Base-by-base conservation (phyloP, 768 basidiomycete genomes). In the Kwoniella shandongensis region DNA sequence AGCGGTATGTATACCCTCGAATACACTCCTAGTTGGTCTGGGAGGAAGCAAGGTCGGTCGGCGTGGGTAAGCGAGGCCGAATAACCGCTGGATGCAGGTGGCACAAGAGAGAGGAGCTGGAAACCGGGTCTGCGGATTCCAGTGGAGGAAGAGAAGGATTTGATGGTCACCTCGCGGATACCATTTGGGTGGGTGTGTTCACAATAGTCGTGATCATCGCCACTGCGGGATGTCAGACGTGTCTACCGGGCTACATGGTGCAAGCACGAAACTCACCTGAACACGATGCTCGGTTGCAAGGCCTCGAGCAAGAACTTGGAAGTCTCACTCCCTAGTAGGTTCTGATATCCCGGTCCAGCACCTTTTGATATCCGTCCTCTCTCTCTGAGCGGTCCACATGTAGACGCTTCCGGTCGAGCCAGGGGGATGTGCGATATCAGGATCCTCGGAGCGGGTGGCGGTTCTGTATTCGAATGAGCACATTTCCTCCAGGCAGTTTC, bases 181-280 rank as follows among this genome's bases (percentile, higher is more conserved):
- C 75, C 75, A 11, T 51, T 58, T 30, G 66, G 65, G 73, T 86
- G 84, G 71, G 79, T 79, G 69, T 85, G 84, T 78, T 89, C 89
- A 76, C 94, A 98, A 63, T 93, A 91, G 68, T 97, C 94, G 73
- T 96, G 92, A 70, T 97, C 92, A 75, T 97, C 91, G 4, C 90
- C 94, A 64, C 89, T 91, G 57, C 6, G 22, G 15, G 4, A 29
- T 17, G 17, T 12, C 51, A n/a, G 58, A 61, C 44, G 20, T 6
- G 40, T 38, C 12, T 30, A 54, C 13, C 32, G 32, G 13, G 32
- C 32, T 6, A 32, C 13, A 6, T 13, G 13, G 32, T 32, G 32
- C 29, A 29, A 45, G 12, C 41, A 11, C 25, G 32, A 23, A 4
- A 46, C 66, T 56, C 47, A 88, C 88, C 88, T 91, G 76, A 91